Evolutionary conservation across 2,329 filamentous ascomycete species (phyloP), one percentile per base, ranked within the genome.

Genomic region (Apiospora hydei): DNA sequence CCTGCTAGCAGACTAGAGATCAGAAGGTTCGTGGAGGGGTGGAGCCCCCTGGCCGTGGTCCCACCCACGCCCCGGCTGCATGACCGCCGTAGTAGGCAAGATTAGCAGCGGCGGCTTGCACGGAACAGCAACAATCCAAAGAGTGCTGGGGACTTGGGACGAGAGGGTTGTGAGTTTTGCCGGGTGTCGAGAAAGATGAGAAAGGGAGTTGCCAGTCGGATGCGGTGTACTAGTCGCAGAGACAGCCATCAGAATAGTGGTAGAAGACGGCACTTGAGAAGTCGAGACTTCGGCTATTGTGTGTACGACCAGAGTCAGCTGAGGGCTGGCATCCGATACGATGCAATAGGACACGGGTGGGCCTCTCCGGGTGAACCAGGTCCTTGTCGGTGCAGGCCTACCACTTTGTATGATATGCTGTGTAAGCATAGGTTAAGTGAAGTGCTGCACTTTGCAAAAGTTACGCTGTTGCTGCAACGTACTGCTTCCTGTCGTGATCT

Each of bases 11-110:
- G 57, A 41, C 57, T n/a, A 38, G 7, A 64, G 30, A 64, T 64
- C 57, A 64, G 57, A 64, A 64, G 57, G 57, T 64, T 64, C 57
- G 57, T 64, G 57, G 57, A 64, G 57, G 57, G 57, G 57, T 64
- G 57, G 57, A 64, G 53, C 18, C 26, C 30, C 18, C 18, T 61
- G 53, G 53, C 57, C 57, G 57, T n/a, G 34, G 57, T 26, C 18
- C 57, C 57, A 64, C 57, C 21, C 57, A 18, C 53, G 30, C 57
- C 21, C 57, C 57, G 34, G 57, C 57, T 64, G 57, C 57, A 64
- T 64, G 57, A 64, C 57, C 57, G 18, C 57, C 34, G 57, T 38
- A 64, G 30, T 64, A 64, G 57, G 57, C 30, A 41, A 64, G 57
- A 64, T 64, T 64, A 64, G 57, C 57, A 64, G 57, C 57, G 57